Base-by-base conservation (phyloP, 208 protist genomes). In the Naegleria fowleri region DNA sequence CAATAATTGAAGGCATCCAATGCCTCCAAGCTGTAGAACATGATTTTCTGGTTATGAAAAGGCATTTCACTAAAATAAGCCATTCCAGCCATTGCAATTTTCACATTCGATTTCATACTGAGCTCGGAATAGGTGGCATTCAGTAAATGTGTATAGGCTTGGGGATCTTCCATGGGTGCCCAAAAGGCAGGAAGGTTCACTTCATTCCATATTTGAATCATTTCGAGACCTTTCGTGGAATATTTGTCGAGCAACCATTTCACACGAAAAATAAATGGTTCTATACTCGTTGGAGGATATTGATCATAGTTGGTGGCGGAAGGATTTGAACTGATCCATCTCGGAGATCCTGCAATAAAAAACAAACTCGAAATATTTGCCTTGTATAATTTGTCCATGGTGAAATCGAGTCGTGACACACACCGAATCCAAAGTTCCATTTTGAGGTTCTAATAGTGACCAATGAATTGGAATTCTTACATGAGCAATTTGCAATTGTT, bases 61-160 rank as follows among this genome's bases (percentile, higher is more conserved):
- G 75, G 75, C 75, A 83, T 83, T 83, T 83, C 75, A 39, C 75
- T 83, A 13, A 83, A 83, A 39, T 83, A 83, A 13, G 75, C 75
- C 75, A 83, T 83, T 13, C 75, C 75, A 39, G 75, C 5, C 75
- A 83, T 83, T 1, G 33, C 13, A 83, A 83, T 39, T 83, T 79
- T 79, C 15, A 79, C 67, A 79, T 79, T 19, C n/a, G n/a, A n/a
- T 79, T 19, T 79, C 67, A 38, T 19, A n/a, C 19, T 29, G 11
- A 29, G 11, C 11, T 67, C 22, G 2, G 55, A 22, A 39, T 39
- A 83, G 1, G 75, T 38, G 0, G 7, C 75, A 38, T n/a, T 83
- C 11, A 83, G 29, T 83, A 83, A 39, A 40, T 83, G 7, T 19
- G 75, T 40, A 39, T 83, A 83, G 1, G 13, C 29, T 83, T n/a